Conservation (phyloP, 768 basidiomycete species). For the Lentinula edodes region DNA sequence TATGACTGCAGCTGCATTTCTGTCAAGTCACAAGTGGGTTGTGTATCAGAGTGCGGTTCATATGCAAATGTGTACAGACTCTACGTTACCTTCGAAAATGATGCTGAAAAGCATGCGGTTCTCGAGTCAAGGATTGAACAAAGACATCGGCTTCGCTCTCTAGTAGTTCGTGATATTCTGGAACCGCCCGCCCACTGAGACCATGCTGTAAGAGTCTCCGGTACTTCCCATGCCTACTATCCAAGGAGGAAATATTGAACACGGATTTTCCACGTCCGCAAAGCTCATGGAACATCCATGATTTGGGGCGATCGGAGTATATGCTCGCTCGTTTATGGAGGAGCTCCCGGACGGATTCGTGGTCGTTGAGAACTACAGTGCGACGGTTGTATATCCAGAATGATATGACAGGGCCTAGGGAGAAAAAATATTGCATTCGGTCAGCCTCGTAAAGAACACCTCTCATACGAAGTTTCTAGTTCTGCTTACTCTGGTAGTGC, state of each 20-base stretch:
- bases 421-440: too few species aligned
- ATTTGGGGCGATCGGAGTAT: conserved; percentile 51
- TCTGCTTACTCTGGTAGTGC: conserved; percentile 8
- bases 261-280: conserved; percentile 35
- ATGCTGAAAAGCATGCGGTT: conserved; percentile 24
- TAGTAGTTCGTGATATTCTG: conserved; percentile 28
- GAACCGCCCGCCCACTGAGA: conserved; percentile 28
- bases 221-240: conserved; percentile 33
- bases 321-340: conserved; percentile 45
- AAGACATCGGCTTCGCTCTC: conserved; percentile 29
- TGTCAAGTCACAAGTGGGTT: conserved; percentile 9
- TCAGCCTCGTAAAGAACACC: too few species aligned
- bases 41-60: not conserved
- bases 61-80: not conserved
- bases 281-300: conserved; percentile 38
- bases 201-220: conserved; percentile 34
- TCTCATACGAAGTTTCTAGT: too few species aligned
- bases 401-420: conserved; percentile 39
- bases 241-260: conserved; percentile 37
- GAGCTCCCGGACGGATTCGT: conserved; percentile 37
- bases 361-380: conserved; percentile 45
- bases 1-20: conserved; percentile 32
- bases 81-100: conserved; percentile 33
- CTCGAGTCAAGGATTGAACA: conserved; percentile 23
- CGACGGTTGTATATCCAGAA: conserved; percentile 39